Conservation (phyloP, 2,329 filamentous ascomycete genomes). For the Lasiodiplodia gonubiensis region DNA sequence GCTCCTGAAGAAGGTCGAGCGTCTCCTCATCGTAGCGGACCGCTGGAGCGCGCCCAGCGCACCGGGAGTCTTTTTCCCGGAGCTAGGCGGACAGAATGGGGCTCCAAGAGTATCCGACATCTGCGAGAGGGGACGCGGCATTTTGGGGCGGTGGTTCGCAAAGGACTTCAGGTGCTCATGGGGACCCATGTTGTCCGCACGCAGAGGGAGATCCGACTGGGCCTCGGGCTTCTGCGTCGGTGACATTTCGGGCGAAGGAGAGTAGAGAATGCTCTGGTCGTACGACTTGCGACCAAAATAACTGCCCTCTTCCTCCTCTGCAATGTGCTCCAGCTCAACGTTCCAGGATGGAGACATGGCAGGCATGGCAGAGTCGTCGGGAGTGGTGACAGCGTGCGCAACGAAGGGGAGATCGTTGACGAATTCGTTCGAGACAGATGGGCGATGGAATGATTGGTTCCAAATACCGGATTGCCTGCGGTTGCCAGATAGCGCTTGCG, state of each 20-base stretch:
- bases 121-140: constrained; percentile 41
- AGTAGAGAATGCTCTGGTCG: constrained; percentile 35
- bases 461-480: constrained; percentile 43
- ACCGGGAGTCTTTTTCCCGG: constrained; percentile 22
- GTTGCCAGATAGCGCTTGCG: background rate
- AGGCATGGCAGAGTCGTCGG: constrained; percentile 48
- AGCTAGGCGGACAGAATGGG: constrained; percentile 41
- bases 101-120: constrained; percentile 55
- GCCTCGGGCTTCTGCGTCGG: constrained; percentile 24
- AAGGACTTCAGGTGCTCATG: constrained; percentile 28
- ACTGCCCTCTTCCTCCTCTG: constrained; percentile 42
- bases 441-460: constrained; percentile 34
- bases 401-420: constrained; percentile 38
- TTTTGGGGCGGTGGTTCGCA: constrained; percentile 13
- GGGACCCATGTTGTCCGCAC: constrained; percentile 20
- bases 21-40: constrained; percentile 20
- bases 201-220: constrained; percentile 22
- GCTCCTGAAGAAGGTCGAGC: constrained; percentile 26
- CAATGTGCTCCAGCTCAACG: constrained; percentile 42
- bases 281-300: constrained; percentile 36
- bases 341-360: constrained; percentile 50
- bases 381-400: constrained; percentile 51
- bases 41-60: constrained; percentile 14
- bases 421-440: constrained; percentile 33
- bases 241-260: constrained; percentile 28